phyloP scores from a whole-genome alignment of 2,329 filamentous ascomycete species.

The Penicillium polonicum region DNA sequence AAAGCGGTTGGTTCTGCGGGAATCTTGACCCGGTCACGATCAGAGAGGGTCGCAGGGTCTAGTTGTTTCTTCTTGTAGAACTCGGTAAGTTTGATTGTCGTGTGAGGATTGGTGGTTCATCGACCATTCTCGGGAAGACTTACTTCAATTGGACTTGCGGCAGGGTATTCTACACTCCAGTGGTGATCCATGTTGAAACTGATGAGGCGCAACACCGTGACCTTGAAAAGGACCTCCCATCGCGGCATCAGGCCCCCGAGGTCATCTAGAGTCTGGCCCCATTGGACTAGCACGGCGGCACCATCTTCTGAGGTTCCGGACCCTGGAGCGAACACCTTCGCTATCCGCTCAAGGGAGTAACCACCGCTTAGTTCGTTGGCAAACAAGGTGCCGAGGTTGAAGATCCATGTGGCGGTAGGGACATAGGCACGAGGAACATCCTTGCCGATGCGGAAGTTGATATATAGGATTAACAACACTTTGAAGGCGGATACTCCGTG shows the following conservation, averaged over 20 bases:
- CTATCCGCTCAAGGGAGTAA: conserved; percentile 69
- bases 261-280: conserved; percentile 72
- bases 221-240: conserved; percentile 98
- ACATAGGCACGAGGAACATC: conserved; percentile 67
- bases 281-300: conserved; percentile 52
- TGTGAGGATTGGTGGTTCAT: neutral
- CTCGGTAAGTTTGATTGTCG: conserved; percentile 25
- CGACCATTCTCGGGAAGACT: conserved; percentile 28
- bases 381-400: conserved; percentile 83
- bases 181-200: conserved; percentile 98
- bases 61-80: conserved; percentile 93
- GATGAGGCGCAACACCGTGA: conserved; percentile 86
- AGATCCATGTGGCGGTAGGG: conserved; percentile 78
- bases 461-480: conserved; percentile 72
- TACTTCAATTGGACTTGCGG: conserved; percentile 77
- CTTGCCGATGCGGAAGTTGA: conserved; percentile 80
- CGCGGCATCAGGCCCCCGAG: conserved; percentile 80
- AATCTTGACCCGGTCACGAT: conserved; percentile 78
- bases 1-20: conserved; percentile 70
- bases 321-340: conserved; percentile 47
- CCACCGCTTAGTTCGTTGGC: conserved; percentile 82
- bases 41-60: conserved; percentile 80
- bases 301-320: conserved; percentile 37
- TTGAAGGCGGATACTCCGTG: conserved; percentile 87
- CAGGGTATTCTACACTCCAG: conserved; percentile 73